Evolutionary conservation across 371 early-diverging fungal genomes (phyloP), one percentile per base, ranked within the genome.

Genomic region (Sporodiniella umbellata): DNA sequence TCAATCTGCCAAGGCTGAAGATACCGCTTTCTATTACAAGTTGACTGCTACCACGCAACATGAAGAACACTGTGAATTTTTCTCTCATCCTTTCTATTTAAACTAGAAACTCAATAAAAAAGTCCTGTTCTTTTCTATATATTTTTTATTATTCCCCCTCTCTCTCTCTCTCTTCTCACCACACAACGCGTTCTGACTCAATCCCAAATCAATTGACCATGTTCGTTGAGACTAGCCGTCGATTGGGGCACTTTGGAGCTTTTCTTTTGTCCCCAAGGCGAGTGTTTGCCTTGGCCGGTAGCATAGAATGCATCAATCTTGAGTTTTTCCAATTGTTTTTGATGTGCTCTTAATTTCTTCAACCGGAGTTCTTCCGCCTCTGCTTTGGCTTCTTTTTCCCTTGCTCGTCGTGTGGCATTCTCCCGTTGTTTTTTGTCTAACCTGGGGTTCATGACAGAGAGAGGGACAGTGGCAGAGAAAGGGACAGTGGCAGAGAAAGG

Each of bases 401-500:
- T 76, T 17, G 68, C 69, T n/a, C 47, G 25, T 50, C 66, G 60
- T 2, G 68, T 57, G 45, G 56, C 53, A 45, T 76, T 79, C 58
- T 80, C 77, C 15, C 79, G 68, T 43, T 83, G 83, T 39, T 75
- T 79, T 46, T 76, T 83, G 45, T 75, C 76, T 37, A 77, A 45
- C 66, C 45, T 28, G 49, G 57, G n/a, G 44, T 54, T 15, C 48
- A 42, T 22, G n/a, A n/a, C n/a, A n/a, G n/a, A n/a, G n/a, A n/a
- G n/a, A n/a, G n/a, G n/a, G 51, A 17, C 51, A 51, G 51, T 55
- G 60, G 38, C 14, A 54, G 54, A 51, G 3, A 28, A 28, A 26
- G 3, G 2, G 19, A 19, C 4, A 12, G 1, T 42, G 10, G 21
- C 18, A 0, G 2, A 30, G 8, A 23, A n/a, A n/a, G n/a, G n/a